Evolutionary conservation across 2,329 filamentous ascomycete species (phyloP).

Genomic region (Paraphoma chrysanthemicola): DNA sequence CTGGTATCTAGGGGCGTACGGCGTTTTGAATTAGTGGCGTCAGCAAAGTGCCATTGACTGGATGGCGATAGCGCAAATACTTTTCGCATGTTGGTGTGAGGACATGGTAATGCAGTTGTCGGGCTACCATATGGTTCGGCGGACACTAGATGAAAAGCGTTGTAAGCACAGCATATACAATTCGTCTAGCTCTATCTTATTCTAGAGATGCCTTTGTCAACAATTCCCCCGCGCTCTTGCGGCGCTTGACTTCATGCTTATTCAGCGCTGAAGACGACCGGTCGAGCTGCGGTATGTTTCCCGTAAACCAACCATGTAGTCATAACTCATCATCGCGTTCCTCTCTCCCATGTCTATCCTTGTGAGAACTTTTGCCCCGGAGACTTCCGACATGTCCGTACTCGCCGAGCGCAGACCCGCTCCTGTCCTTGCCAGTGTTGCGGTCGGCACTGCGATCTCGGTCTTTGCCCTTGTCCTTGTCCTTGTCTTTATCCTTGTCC

Average conservation of each 20-base stretch:
- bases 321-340: conserved; percentile 38
- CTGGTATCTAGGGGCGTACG: background rate
- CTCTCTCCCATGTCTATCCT: conserved; percentile 4
- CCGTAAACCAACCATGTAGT: conserved; percentile 47
- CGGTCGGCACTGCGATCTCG: background rate
- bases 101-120: no score
- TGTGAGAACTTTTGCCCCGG: conserved; percentile 11
- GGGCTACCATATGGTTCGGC: no score
- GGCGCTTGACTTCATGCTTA: conserved; percentile 31
- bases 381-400: conserved; percentile 18
- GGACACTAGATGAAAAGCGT: no score
- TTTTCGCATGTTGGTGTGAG: no score
- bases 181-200: background rate
- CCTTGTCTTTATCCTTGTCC: conserved; percentile 22
- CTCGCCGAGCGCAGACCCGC: conserved; percentile 23
- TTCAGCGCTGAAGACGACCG: conserved; percentile 13
- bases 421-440: conserved; percentile 14
- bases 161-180: no score
- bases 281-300: conserved; percentile 10
- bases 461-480: conserved; percentile 27
- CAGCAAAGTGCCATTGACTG: no score
- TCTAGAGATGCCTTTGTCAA: conserved; percentile 12
- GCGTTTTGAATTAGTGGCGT: background rate
- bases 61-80: no score
- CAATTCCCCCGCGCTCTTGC: conserved; percentile 42